Evolutionary conservation across 1,139 yeast genomes (phyloP).

Genomic region (Pneumocystis murina): DNA sequence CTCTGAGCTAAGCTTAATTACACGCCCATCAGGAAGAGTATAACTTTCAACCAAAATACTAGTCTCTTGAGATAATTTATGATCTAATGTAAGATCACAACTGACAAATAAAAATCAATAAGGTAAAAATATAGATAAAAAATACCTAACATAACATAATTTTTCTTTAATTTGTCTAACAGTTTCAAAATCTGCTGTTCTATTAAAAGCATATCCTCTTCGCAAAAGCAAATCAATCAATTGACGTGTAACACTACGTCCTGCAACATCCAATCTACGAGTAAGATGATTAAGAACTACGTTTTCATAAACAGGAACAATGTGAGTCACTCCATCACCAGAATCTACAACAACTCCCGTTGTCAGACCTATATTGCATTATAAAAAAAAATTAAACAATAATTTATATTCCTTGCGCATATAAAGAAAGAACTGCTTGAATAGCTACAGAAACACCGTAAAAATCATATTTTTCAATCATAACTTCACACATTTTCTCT

Average conservation of each 20-base stretch:
- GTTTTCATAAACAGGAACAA: slow-evolving; percentile 94
- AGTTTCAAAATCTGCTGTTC: slow-evolving; percentile 97
- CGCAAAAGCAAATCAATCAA: slow-evolving; percentile 78
- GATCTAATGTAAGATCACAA: slow-evolving; percentile 80
- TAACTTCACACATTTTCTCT: slow-evolving; percentile 88
- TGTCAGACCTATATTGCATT: slow-evolving; percentile 31
- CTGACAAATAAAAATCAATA: slow-evolving; percentile 25
- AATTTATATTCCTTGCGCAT: slow-evolving; percentile 60
- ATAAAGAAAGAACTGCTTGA: slow-evolving; percentile 91
- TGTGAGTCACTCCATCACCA: slow-evolving; percentile 89
- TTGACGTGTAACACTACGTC: slow-evolving; percentile 93
- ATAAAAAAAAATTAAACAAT: not conserved
- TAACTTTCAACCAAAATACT: slow-evolving; percentile 82
- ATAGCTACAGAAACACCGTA: slow-evolving; percentile 97
- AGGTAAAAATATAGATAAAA: not conserved
- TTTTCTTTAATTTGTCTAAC: slow-evolving; percentile 96
- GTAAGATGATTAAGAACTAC: slow-evolving; percentile 90
- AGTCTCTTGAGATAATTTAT: slow-evolving; percentile 79
- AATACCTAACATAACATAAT: slow-evolving; percentile 54
- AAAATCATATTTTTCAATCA: slow-evolving; percentile 91
- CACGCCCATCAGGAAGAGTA: slow-evolving; percentile 85
- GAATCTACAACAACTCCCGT: slow-evolving; percentile 99
- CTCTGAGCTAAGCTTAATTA: slow-evolving; percentile 86
- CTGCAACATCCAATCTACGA: slow-evolving; percentile 87
- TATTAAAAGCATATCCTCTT: slow-evolving; percentile 93